Evolutionary conservation across 345 rosid genomes (phyloP), one percentile per base, ranked within the genome.

Genomic region (Citrus reticulata): DNA sequence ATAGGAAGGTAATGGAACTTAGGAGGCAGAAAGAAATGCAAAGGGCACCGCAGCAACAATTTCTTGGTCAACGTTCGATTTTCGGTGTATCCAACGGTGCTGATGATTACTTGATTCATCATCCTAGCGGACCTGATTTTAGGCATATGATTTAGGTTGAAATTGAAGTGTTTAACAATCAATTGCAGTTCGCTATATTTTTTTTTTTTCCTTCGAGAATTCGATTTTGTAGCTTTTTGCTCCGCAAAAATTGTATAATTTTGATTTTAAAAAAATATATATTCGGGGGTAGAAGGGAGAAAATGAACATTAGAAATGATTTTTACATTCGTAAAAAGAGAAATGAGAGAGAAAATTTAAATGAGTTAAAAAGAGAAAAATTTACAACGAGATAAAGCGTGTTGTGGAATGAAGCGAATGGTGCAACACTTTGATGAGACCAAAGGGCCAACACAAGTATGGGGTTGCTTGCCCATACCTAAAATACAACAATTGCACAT

Each of bases 1-100:
- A 92, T 66, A 76, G 97, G 88, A 92, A 90, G 81, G 97, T 92
- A 13, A 39, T 92, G 86, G 97, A 92, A 89, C 91, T 92, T 3
- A 81, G 94, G 72, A 89, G 91, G 85, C 93, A 90, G 78, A 88
- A 66, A 82, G 96, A 90, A 0, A 0, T 86, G 72, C 91, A 88
- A 10, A 70, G 79, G 68, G 83, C 80, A 42, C 90, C 77, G 34
- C 85, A 77, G 13, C 91, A 86, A 27, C 93, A 87, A 72, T 83
- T 82, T 70, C 76, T 87, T 5, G 62, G 84, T 72, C 93, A 87
- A 72, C 69, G 76, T 58, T 82, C 93, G 14, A 79, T 88, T 55
- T 90, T 87, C 30, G 87, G 87, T n/a, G 79, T 67, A 79, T 76
- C 91, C 70, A 88, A 77, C 78, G 89, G 90, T 67, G 85, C 81